Conservation (phyloP, 345 rosid genomes). For the Pugionium cornutum region DNA sequence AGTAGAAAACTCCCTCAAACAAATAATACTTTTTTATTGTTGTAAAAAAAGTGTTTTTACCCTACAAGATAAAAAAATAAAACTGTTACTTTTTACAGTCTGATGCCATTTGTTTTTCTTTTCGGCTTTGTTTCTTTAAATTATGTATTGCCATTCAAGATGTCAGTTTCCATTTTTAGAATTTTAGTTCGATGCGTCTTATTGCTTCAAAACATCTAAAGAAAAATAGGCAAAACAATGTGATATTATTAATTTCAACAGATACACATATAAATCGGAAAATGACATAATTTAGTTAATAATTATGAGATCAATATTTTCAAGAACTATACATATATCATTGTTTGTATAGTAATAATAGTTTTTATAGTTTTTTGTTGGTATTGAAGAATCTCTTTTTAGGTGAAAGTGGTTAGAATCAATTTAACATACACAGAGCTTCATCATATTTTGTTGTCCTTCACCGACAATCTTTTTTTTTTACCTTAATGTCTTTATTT, state of each 20-base stretch:
- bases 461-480: slow-evolving; percentile 38
- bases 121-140: slow-evolving; percentile 39
- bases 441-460: slow-evolving; percentile 35
- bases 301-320: background rate
- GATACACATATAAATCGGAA: background rate
- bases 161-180: slow-evolving; percentile 44
- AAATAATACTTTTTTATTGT: slow-evolving; percentile 13
- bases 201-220: slow-evolving; percentile 17
- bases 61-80: slow-evolving; percentile 10
- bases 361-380: no score
- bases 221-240: background rate
- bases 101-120: slow-evolving; percentile 25
- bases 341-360: background rate
- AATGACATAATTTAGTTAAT: background rate
- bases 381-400: background rate
- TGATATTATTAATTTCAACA: background rate
- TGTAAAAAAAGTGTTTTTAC: slow-evolving; percentile 33
- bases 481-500: slow-evolving; percentile 39
- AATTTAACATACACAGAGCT: slow-evolving; percentile 9
- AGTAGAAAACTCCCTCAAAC: slow-evolving; percentile 32
- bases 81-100: slow-evolving; percentile 35
- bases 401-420: slow-evolving; percentile 30
- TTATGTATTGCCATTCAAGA: slow-evolving; percentile 42
- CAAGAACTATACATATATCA: no score
- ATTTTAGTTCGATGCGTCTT: slow-evolving; percentile 38